Base-by-base conservation (phyloP, 345 rosid genomes). In the Balakata baccata region DNA sequence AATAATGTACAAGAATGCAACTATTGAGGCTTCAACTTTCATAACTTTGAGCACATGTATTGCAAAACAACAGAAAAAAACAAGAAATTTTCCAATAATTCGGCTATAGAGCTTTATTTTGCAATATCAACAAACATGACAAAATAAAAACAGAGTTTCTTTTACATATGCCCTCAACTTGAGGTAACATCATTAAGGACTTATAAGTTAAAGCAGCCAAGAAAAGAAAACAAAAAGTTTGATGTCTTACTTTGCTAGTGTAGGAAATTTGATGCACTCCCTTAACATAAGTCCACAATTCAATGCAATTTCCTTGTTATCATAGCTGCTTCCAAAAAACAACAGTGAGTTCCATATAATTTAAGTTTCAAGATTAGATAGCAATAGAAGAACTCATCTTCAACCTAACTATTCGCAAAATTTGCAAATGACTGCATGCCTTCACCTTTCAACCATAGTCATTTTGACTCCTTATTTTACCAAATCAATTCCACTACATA, bases 231-330 rank as follows among this genome's bases (percentile, higher is more conserved):
- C 38, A 74, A 71, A 82, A 61, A 65, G 62, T 62, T 65, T 11
- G 58, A 72, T 79, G 72, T 69, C 95, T 92, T 92, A 94, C 98
- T 87, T 91, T 52, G 98, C 93, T 79, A 94, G 93, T 60, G 83
- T 76, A n/a, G 89, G 91, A 83, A 92, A 90, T 79, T 92, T 94
- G 85, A 92, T 86, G 89, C 98, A 94, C 86, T 92, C 98, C 85
- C 98, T 88, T 81, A 94, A 81, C 97, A 92, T 90, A 78, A 78
- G 87, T 85, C 98, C 98, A 74, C 92, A 90, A 80, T 85, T 87
- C 81, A 89, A 76, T 79, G 98, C 98, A 74, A 90, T 88, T 82
- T 94, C 98, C 87, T 92, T 92, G 87, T 90, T 89, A 72, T 94
- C 98, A 81, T 94, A 94, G 83, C 98, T 94, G 93, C 76, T 85